Percentiles rank a stretch among this genome's conserved stretches.
Conservation (phyloP, 306 rosid species). For the Luffa acutangula region DNA sequence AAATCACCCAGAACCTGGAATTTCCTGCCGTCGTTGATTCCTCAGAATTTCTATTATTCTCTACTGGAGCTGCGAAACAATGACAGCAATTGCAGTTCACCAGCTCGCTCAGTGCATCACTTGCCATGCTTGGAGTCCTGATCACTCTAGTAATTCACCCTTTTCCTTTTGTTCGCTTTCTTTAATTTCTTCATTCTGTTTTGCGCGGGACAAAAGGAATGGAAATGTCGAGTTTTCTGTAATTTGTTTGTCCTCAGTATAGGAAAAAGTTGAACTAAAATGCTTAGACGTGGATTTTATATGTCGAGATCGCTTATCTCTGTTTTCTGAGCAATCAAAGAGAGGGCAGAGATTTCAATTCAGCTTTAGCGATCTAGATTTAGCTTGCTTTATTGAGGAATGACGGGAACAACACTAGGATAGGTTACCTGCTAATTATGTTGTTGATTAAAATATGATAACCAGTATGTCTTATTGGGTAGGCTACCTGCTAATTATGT, state of each 20-base stretch:
- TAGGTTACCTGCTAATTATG: no score
- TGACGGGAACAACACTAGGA: not conserved
- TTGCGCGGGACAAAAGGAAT: conserved; percentile 4
- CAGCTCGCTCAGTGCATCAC: conserved; percentile 74
- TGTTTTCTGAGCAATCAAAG: conserved; percentile 1
- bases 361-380: not conserved
- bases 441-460: not conserved
- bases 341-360: not conserved
- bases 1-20: not conserved
- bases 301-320: not conserved
- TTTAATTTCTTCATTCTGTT: not conserved
- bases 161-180: not conserved
- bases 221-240: not conserved
- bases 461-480: not conserved
- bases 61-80: conserved; percentile 14
- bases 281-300: not conserved
- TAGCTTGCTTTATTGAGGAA: not conserved
- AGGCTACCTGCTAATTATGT: not conserved
- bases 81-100: conserved; percentile 72
- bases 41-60: not conserved
- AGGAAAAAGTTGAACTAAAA: not conserved
- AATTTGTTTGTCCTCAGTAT: not conserved
- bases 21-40: not conserved
- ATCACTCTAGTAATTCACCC: conserved; percentile 50
- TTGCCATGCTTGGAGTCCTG: conserved; percentile 94